A percentile compares a stretch with the other conserved stretches of the same genome.
These are phyloP conservation scores for Boletus reticulatus DNA, from an alignment of 768 basidiomycete species.

Conservation along the genomic window DNA sequence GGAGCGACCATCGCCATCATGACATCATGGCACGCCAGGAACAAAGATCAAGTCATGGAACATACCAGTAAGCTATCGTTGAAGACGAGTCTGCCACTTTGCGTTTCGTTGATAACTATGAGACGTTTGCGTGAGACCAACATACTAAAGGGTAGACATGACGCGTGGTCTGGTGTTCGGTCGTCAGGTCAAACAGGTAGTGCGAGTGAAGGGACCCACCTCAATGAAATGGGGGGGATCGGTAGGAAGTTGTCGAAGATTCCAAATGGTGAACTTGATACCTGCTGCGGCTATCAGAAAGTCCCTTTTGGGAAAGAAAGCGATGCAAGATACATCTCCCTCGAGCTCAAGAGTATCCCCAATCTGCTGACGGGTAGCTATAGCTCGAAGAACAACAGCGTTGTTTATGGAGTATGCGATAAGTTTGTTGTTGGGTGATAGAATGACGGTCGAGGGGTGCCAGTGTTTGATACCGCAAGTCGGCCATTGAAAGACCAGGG, in stretches of 20 bases:
- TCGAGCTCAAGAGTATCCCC: conserved; percentile 5
- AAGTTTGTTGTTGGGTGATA: conserved; percentile 13
- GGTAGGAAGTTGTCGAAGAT: conserved; percentile 2
- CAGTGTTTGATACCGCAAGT: conserved; percentile 1
- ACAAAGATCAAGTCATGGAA: not conserved
- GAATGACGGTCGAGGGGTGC: conserved; percentile 9
- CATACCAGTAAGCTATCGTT: conserved; percentile 57
- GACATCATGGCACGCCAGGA: conserved; percentile 6
- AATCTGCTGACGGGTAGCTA: conserved; percentile 6
- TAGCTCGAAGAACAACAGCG: conserved; percentile 9
- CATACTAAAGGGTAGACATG: not conserved
- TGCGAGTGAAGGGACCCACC: not conserved
- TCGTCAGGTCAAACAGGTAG: not conserved
- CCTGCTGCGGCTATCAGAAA: conserved; percentile 2
- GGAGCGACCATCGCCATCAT: conserved; percentile 9
- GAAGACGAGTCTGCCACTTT: conserved; percentile 53
- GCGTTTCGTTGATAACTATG: conserved; percentile 54
- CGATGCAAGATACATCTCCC: conserved; percentile 10
- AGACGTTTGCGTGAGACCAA: not conserved
- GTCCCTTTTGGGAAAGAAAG: conserved; percentile 10
- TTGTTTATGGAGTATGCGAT: conserved; percentile 15
- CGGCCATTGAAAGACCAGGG: conserved; percentile 13
- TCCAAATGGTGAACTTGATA: conserved; percentile 13
- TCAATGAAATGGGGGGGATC: not conserved
- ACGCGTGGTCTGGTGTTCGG: conserved; percentile 10